phyloP scores from a whole-genome alignment of 2,329 filamentous ascomycete species.

The Fusarium circinatum region DNA sequence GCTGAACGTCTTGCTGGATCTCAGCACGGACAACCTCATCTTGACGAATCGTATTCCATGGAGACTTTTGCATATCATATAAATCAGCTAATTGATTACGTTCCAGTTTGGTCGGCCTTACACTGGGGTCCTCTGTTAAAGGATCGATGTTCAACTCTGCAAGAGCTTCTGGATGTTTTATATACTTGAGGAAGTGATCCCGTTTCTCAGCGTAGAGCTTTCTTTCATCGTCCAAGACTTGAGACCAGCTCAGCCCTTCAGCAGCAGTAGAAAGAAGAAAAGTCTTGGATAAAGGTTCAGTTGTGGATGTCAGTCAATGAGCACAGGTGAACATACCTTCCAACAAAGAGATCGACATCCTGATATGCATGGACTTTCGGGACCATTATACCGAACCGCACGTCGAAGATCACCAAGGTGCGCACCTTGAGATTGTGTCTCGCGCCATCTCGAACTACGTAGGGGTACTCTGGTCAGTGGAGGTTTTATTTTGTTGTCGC shows the following conservation, averaged over 20 bases:
- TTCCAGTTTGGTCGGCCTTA: slow-evolving; percentile 46
- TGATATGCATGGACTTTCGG: slow-evolving; percentile 71
- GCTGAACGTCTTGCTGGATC: slow-evolving; percentile 92
- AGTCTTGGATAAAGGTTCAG: slow-evolving; percentile 59
- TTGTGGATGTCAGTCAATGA: not conserved
- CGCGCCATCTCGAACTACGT: slow-evolving; percentile 73
- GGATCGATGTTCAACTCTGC: slow-evolving; percentile 79
- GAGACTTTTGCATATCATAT: slow-evolving; percentile 70
- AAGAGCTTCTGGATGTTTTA: slow-evolving; percentile 85
- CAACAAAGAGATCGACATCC: slow-evolving; percentile 90
- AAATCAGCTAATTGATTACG: slow-evolving; percentile 12
- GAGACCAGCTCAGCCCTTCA: slow-evolving; percentile 73
- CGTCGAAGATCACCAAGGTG: slow-evolving; percentile 70
- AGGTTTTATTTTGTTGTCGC: not conserved
- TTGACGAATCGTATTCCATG: slow-evolving; percentile 86
- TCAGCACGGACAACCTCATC: slow-evolving; percentile 88
- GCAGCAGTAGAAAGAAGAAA: slow-evolving; percentile 82
- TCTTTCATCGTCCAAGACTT: slow-evolving; percentile 73
- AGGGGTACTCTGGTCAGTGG: slow-evolving; percentile 38
- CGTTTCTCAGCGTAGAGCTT: slow-evolving; percentile 77
- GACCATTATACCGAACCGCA: slow-evolving; percentile 69
- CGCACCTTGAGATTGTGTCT: slow-evolving; percentile 67
- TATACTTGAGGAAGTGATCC: slow-evolving; percentile 81
- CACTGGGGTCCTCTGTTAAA: slow-evolving; percentile 79
- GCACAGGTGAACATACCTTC: slow-evolving; percentile 71